Percentiles rank a stretch among this genome's conserved stretches.
Evolutionary conservation across 495 filamentous ascomycete species (phyloP).

Genomic region (Patellaria atrata): DNA sequence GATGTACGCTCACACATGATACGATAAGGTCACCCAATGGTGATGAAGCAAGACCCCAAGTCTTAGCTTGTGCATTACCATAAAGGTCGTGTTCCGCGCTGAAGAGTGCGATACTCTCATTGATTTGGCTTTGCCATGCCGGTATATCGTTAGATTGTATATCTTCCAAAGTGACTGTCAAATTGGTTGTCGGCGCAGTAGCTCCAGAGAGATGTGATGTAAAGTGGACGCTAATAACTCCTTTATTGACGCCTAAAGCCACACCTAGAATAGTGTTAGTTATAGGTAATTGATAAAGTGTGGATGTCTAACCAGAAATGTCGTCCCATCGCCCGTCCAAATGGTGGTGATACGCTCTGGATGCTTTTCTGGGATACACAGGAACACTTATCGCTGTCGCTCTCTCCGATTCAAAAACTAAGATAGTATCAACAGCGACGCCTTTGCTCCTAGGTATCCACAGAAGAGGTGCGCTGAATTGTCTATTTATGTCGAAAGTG

Average conservation of each 20-base stretch:
- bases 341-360: too few species aligned
- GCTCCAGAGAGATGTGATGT: slow-evolving; percentile 9
- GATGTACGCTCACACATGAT: slow-evolving; percentile 33
- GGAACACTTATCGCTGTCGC: too few species aligned
- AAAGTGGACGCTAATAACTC: slow-evolving; percentile 7
- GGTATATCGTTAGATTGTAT: background rate
- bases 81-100: slow-evolving; percentile 34
- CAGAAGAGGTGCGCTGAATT: too few species aligned
- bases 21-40: slow-evolving; percentile 29
- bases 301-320: slow-evolving; percentile 13
- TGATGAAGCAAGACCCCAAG: slow-evolving; percentile 36
- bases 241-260: too few species aligned
- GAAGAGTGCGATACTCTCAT: slow-evolving; percentile 20
- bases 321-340: slow-evolving; percentile 14
- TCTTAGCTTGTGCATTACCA: slow-evolving; percentile 29
- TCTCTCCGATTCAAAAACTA: too few species aligned
- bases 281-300: too few species aligned
- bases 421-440: too few species aligned
- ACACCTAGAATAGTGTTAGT: too few species aligned
- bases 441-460: too few species aligned
- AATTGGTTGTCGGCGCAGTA: slow-evolving; percentile 1
- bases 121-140: slow-evolving; percentile 13
- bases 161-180: slow-evolving; percentile 6
- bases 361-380: too few species aligned
- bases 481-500: too few species aligned